These are phyloP conservation scores for Ophiostoma australiae DNA, from an alignment of 2,329 filamentous ascomycete species.

Conservation along the genomic window DNA sequence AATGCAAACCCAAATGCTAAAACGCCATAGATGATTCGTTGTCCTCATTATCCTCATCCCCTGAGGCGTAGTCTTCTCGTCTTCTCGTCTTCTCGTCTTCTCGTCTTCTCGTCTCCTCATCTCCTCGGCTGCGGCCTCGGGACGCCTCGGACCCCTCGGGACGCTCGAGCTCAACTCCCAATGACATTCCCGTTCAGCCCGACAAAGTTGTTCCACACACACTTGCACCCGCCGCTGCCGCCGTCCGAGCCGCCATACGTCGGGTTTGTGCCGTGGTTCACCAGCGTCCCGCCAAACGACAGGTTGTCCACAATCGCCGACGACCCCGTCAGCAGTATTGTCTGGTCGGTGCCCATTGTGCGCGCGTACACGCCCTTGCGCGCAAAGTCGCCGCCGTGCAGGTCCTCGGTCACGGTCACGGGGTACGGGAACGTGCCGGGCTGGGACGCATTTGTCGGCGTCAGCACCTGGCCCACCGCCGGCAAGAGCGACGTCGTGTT, in stretches of 20 bases:
- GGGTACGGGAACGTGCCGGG: conserved; percentile 62
- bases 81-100: too few species aligned
- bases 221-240: conserved; percentile 58
- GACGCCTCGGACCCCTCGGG: too few species aligned
- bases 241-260: conserved; percentile 58
- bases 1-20: neutral
- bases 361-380: conserved; percentile 54
- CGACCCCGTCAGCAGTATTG: conserved; percentile 42
- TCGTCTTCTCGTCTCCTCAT: neutral
- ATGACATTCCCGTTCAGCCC: conserved; percentile 27
- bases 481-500: conserved; percentile 41
- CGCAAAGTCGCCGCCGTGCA: conserved; percentile 53
- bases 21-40: neutral
- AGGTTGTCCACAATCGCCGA: conserved; percentile 48
- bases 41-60: too few species aligned
- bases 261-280: conserved; percentile 47
- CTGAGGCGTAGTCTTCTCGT: neutral
- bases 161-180: neutral
- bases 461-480: conserved; percentile 29
- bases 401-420: conserved; percentile 56
- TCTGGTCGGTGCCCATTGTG: conserved; percentile 41
- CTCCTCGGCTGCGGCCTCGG: too few species aligned
- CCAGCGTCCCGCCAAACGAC: conserved; percentile 45
- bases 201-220: conserved; percentile 55
- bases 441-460: conserved; percentile 34